Percentiles rank a stretch among this genome's conserved stretches.
Evolutionary conservation across 1,284 basidiomycete genomes (phyloP).

Genomic region (Golubevia sp.): DNA sequence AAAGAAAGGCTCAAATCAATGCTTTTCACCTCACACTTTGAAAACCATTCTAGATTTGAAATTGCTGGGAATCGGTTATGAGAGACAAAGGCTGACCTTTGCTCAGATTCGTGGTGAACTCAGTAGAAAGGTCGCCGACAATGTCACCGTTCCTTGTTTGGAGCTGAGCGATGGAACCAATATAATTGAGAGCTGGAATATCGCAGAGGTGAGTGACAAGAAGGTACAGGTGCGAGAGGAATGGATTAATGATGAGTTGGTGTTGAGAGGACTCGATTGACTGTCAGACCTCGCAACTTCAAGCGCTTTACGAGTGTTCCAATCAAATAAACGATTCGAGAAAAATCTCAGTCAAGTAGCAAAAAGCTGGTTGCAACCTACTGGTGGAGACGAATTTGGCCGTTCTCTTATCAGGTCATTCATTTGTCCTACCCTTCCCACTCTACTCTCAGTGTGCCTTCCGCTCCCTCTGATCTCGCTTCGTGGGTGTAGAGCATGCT

Average conservation of each 20-base stretch:
- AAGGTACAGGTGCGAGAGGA: not conserved
- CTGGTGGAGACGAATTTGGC: too few relatives aligned
- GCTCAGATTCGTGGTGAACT: conserved; percentile 39
- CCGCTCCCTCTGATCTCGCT: not conserved
- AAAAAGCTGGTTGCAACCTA: too few relatives aligned
- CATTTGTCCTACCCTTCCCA: too few relatives aligned
- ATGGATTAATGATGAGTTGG: not conserved
- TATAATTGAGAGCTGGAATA: conserved; percentile 38
- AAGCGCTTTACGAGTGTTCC: too few relatives aligned
- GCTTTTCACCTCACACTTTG: conserved; percentile 32
- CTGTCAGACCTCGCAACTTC: too few relatives aligned
- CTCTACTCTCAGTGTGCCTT: too few relatives aligned
- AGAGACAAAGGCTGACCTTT: conserved; percentile 39
- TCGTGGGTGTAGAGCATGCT: too few relatives aligned
- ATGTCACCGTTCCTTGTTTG: conserved; percentile 41
- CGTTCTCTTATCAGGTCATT: too few relatives aligned
- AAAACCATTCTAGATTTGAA: conserved; percentile 43
- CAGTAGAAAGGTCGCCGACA: conserved; percentile 20
- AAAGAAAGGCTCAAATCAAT: conserved; percentile 12
- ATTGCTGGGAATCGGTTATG: conserved; percentile 37
- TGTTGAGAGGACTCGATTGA: not conserved
- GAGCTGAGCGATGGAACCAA: conserved; percentile 34
- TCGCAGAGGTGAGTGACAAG: conserved; percentile 18
- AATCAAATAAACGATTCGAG: too few relatives aligned
- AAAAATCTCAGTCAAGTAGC: too few relatives aligned